Evolutionary conservation across 129 eudicot genomes (phyloP).

Genomic region (Centella asiatica): DNA sequence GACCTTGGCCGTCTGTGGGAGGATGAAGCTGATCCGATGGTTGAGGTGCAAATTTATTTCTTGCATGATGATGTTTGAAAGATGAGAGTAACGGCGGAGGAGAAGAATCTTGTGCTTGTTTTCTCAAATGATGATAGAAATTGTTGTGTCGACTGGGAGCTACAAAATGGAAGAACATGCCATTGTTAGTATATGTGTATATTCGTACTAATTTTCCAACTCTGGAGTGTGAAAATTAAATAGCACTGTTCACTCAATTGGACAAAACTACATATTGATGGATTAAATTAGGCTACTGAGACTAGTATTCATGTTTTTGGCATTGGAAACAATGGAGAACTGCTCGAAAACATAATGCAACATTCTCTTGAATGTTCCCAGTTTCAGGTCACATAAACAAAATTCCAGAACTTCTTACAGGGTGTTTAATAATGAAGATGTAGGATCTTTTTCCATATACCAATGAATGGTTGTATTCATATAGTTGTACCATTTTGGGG

Average conservation of each 20-base stretch:
- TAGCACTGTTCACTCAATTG: no score
- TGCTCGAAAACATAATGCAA: no score
- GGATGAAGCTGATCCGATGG: conserved; percentile 33
- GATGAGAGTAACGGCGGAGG: conserved; percentile 33
- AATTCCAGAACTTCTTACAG: no score
- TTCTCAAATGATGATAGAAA: conserved; percentile 20
- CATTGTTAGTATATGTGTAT: not conserved
- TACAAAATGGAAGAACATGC: conserved; percentile 20
- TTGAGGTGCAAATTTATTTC: conserved; percentile 35
- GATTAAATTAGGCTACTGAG: conserved; percentile 12
- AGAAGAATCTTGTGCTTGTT: conserved; percentile 22
- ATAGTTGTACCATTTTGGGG: conserved; percentile 3
- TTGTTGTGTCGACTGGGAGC: conserved; percentile 25
- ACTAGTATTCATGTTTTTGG: conserved; percentile 8
- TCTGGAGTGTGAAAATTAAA: not conserved
- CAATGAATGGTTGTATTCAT: not conserved
- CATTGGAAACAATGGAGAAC: no score
- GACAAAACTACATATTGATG: no score
- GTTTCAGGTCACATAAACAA: no score
- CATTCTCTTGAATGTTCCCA: no score
- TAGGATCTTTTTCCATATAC: not conserved
- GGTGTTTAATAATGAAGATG: no score
- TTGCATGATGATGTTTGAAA: conserved; percentile 35
- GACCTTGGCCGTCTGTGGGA: conserved; percentile 36
- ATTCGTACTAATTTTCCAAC: not conserved